These are phyloP conservation scores for Solanum piurae DNA, from an alignment of 257 asterid genomes.

Conservation along the genomic window DNA sequence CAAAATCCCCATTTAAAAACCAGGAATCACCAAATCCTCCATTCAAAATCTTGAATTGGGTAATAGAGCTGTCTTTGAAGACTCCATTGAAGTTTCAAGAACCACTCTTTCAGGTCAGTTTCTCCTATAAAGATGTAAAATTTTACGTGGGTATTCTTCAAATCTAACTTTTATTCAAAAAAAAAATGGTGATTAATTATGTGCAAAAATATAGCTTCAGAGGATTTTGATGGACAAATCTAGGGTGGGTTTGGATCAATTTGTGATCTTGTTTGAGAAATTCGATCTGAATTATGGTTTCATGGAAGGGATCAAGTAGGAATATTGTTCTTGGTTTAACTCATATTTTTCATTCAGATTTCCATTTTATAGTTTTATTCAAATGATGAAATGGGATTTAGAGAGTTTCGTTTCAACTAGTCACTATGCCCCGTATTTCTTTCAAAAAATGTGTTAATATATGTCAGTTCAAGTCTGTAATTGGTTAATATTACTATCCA, in stretches of 20 bases:
- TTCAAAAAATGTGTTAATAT: neutral
- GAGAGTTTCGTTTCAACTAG: neutral
- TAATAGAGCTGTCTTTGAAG: neutral
- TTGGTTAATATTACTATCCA: neutral
- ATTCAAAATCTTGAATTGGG: neutral
- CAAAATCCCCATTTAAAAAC: neutral
- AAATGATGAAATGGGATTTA: neutral
- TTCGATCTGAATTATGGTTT: neutral
- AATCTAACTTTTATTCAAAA: neutral
- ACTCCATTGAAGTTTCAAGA: neutral
- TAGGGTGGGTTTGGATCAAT: neutral
- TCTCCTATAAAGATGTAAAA: neutral
- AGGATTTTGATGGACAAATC: neutral
- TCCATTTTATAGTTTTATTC: neutral
- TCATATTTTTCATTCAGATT: neutral
- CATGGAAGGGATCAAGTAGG: neutral
- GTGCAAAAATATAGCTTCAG: neutral
- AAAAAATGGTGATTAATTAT: neutral
- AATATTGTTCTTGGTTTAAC: neutral
- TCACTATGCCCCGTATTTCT: neutral
- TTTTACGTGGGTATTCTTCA: neutral
- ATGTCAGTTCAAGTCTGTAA: neutral
- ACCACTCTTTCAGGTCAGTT: neutral
- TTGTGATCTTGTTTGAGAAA: neutral
- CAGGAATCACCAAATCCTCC: neutral